A percentile compares a stretch with the other conserved stretches of the same genome.
phyloP scores from a whole-genome alignment of 371 early-diverging fungal species.

The Syncephalastrum racemosum region DNA sequence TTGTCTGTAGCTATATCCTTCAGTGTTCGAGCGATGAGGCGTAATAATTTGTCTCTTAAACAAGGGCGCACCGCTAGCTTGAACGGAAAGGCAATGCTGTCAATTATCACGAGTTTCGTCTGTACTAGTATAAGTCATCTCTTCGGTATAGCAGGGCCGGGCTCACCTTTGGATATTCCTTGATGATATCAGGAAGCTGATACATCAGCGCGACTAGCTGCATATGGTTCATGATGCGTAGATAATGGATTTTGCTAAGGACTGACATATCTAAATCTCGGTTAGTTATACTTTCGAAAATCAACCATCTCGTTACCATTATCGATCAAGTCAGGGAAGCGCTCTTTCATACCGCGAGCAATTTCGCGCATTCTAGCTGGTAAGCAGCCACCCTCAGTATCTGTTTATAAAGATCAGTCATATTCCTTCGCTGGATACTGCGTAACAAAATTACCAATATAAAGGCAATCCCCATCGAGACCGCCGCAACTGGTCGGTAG shows the following conservation, averaged over 20 bases:
- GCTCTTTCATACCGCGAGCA: constrained; percentile 1
- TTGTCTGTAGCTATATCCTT: constrained; percentile 47
- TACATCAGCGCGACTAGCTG: constrained; percentile 56
- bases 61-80: constrained; percentile 48
- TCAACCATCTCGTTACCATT: too few relatives aligned
- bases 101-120: constrained; percentile 63
- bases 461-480: constrained; percentile 56
- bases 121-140: constrained; percentile 13
- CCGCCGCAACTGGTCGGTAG: constrained; percentile 38
- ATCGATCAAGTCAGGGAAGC: background rate
- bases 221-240: constrained; percentile 47
- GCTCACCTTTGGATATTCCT: constrained; percentile 35
- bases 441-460: constrained; percentile 48
- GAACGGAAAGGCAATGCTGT: constrained; percentile 68
- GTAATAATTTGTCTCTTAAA: constrained; percentile 44
- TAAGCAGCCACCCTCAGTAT: constrained; percentile 68
- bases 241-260: constrained; percentile 51
- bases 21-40: constrained; percentile 46
- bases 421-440: background rate
- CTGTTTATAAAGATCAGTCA: constrained; percentile 19
- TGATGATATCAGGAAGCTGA: constrained; percentile 50
- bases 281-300: background rate
- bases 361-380: constrained; percentile 9
- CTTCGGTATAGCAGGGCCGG: background rate
- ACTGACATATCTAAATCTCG: constrained; percentile 7